Conservation (phyloP, 2,329 filamentous ascomycete genomes). For the Colletotrichum neosansevieriae region DNA sequence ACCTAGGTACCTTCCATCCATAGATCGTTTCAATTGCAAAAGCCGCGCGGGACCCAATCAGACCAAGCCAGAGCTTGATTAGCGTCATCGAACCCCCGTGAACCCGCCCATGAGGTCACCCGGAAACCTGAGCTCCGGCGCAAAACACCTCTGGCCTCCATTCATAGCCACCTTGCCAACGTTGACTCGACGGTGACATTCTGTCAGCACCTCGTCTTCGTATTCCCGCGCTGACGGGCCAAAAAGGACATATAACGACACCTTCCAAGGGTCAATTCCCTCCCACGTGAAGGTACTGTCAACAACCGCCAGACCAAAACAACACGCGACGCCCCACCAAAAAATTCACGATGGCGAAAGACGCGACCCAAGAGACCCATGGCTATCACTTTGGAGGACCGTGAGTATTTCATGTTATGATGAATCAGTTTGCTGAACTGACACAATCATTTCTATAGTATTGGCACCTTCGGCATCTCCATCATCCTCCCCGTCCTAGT, state of each 20-base stretch:
- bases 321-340: neutral
- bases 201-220: neutral
- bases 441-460: neutral
- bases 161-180: neutral
- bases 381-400: constrained; percentile 67
- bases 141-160: neutral
- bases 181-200: neutral
- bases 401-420: constrained; percentile 50
- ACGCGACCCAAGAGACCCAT: constrained; percentile 48
- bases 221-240: neutral
- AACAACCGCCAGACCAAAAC: neutral
- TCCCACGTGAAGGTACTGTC: too few relatives aligned
- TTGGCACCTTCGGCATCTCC: constrained; percentile 80
- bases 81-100: constrained; percentile 33
- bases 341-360: constrained; percentile 49
- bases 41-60: constrained; percentile 18
- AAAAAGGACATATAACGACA: constrained; percentile 1
- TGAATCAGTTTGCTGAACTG: accelerated
- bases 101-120: constrained; percentile 44
- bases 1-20: neutral
- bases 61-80: neutral
- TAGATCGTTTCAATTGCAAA: neutral
- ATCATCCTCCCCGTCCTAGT: constrained; percentile 84
- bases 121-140: constrained; percentile 45
- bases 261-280: neutral